Conservation (phyloP, 768 basidiomycete genomes). For the Tricholoma saponaceum region DNA sequence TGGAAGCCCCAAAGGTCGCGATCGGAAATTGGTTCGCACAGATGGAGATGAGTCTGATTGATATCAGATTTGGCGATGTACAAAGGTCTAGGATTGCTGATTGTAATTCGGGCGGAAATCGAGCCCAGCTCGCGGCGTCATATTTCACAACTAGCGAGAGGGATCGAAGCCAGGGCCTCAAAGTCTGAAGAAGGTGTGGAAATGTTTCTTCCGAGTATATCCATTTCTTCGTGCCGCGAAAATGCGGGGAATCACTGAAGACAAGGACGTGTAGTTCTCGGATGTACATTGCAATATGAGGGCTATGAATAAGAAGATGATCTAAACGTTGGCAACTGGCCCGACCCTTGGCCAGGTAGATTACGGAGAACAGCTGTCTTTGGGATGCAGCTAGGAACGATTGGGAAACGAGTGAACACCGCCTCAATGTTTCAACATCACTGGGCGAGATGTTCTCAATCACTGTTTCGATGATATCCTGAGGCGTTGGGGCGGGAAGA, state of each 20-base stretch:
- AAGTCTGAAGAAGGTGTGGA: neutral
- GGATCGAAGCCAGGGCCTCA: neutral
- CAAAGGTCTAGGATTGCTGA: neutral
- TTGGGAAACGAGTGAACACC: neutral
- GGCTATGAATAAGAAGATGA: neutral
- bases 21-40: neutral
- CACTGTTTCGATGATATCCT: neutral
- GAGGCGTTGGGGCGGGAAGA: neutral
- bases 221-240: neutral
- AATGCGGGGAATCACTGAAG: neutral
- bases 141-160: neutral
- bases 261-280: neutral
- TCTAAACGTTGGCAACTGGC: neutral
- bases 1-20: neutral
- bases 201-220: neutral
- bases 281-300: neutral
- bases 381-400: neutral
- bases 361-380: neutral
- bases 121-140: neutral
- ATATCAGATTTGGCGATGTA: neutral
- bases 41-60: neutral
- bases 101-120: neutral
- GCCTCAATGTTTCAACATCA: neutral
- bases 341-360: neutral
- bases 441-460: neutral